A percentile compares a stretch with the other conserved stretches of the same genome.
Conservation (phyloP, 345 rosid species). For the Psidium guajava region DNA sequence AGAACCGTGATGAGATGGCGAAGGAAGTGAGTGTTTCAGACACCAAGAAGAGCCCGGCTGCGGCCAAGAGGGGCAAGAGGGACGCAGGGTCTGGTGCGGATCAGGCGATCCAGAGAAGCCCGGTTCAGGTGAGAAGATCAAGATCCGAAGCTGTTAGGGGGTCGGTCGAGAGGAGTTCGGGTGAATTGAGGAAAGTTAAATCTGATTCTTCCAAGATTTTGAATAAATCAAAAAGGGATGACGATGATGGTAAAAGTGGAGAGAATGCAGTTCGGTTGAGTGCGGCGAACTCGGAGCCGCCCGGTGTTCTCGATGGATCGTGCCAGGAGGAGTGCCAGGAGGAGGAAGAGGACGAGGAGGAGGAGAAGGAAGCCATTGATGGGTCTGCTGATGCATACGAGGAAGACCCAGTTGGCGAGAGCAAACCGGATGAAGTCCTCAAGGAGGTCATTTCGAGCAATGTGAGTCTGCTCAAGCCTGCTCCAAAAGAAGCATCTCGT, state of each 20-base stretch:
- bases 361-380: conserved; percentile 37
- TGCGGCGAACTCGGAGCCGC: conserved; percentile 12
- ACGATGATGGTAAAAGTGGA: conserved; percentile 7
- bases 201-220: conserved; percentile 14
- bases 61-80: neutral
- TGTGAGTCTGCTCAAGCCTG: neutral
- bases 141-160: conserved; percentile 31
- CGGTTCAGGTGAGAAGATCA: conserved; percentile 28
- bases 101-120: conserved; percentile 6
- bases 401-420: conserved; percentile 4
- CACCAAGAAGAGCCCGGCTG: neutral
- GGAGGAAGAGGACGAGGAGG: conserved; percentile 35
- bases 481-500: neutral
- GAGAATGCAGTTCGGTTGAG: conserved; percentile 21
- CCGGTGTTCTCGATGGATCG: neutral
- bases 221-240: conserved; percentile 5
- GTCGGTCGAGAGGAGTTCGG: conserved; percentile 14
- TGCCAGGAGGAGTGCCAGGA: conserved; percentile 11
- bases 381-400: conserved; percentile 17
- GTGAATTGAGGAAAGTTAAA: conserved; percentile 41
- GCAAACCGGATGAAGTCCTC: conserved; percentile 32
- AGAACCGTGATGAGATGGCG: neutral
- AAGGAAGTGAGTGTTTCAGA: neutral
- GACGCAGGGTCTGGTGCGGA: neutral
- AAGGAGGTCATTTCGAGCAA: conserved; percentile 22